phyloP scores from a whole-genome alignment of 192 early-diverging fungal genomes.

The Podila epigama region DNA sequence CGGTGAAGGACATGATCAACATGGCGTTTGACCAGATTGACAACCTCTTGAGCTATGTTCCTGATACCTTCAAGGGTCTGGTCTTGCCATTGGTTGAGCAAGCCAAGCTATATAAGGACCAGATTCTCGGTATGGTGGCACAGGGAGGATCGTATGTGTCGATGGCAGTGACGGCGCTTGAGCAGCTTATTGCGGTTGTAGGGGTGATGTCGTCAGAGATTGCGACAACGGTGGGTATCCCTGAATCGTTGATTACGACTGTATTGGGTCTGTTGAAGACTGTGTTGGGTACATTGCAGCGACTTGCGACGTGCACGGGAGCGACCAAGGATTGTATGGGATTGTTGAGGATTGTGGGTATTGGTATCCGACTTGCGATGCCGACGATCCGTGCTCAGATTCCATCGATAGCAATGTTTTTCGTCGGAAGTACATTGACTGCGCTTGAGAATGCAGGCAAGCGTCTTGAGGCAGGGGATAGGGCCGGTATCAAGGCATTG shows the following conservation, averaged over 20 bases:
- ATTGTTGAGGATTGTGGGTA: neutral
- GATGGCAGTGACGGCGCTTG: neutral
- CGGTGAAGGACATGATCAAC: neutral
- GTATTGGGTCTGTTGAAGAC: neutral
- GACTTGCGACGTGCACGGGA: neutral
- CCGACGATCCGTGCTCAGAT: neutral
- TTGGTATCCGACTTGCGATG: neutral
- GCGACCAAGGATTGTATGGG: neutral
- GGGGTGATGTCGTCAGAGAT: neutral
- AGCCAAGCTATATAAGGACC: neutral
- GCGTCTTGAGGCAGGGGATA: neutral
- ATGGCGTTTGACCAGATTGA: neutral
- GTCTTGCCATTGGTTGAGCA: neutral
- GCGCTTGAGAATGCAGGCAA: neutral
- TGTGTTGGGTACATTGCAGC: neutral
- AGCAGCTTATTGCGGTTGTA: neutral
- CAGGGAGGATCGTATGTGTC: neutral
- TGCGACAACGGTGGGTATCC: no score
- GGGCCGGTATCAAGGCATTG: neutral
- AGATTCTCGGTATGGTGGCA: neutral
- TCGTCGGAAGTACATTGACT: neutral
- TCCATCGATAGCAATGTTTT: neutral
- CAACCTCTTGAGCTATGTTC: neutral
- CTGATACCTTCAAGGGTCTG: neutral
- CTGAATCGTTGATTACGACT: neutral